These are phyloP conservation scores for Clohesyomyces aquaticus DNA, from an alignment of 495 filamentous ascomycete species.

Conservation along the genomic window DNA sequence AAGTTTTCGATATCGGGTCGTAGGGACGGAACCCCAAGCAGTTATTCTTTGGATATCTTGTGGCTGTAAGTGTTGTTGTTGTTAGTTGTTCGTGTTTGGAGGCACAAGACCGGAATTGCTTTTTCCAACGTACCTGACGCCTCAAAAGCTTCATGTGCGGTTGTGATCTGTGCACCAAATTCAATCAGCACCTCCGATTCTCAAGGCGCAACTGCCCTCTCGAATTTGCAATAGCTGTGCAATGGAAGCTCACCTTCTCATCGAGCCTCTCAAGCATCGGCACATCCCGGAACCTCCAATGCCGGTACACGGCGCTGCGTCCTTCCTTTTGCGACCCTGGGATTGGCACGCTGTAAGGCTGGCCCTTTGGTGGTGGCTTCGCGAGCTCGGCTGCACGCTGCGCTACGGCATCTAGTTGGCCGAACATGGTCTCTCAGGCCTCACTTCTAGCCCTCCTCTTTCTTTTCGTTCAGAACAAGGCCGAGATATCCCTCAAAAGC, in stretches of 20 bases:
- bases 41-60: conserved; percentile 52
- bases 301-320: conserved; percentile 76
- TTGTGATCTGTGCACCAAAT: conserved; percentile 54
- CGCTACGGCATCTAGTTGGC: conserved; percentile 18
- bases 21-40: conserved; percentile 85
- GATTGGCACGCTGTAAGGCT: conserved; percentile 68
- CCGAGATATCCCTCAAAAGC: no score
- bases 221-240: no score
- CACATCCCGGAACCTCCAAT: conserved; percentile 73
- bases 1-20: conserved; percentile 74
- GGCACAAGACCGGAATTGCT: neutral
- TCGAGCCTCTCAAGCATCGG: conserved; percentile 72
- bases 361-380: conserved; percentile 59
- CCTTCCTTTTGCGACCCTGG: conserved; percentile 74
- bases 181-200: neutral
- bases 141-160: conserved; percentile 83
- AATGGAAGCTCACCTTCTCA: conserved; percentile 61
- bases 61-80: conserved; percentile 15
- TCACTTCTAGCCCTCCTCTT: conserved; percentile 5
- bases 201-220: no score
- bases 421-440: conserved; percentile 24
- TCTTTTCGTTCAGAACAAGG: neutral
- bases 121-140: conserved; percentile 53
- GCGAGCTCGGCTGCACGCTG: conserved; percentile 49
- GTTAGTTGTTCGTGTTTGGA: neutral